Percentiles rank a stretch among this genome's conserved stretches.
phyloP scores from a whole-genome alignment of 1,284 basidiomycete genomes.

The Ceratorhiza oryzae-sativae region DNA sequence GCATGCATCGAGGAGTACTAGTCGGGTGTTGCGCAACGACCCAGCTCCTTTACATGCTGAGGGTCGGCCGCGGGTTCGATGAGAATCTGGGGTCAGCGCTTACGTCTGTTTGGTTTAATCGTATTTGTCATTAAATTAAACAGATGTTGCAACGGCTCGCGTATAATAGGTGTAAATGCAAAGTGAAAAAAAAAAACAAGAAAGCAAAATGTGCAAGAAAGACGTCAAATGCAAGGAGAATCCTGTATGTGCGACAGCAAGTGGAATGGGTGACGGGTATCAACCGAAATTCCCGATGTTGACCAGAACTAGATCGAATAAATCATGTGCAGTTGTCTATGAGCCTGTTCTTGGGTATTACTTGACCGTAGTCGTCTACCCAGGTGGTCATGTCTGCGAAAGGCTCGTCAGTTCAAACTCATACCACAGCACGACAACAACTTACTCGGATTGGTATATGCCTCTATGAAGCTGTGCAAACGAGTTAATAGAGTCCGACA shows the following conservation, averaged over 20 bases:
- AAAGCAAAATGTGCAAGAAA: neutral
- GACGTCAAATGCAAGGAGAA: neutral
- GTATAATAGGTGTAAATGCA: neutral
- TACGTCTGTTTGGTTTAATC: neutral
- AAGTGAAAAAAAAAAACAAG: neutral
- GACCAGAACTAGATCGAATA: neutral
- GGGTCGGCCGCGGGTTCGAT: neutral
- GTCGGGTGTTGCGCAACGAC: neutral
- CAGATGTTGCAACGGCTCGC: neutral
- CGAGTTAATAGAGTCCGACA: constrained; percentile 60
- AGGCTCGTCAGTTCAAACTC: neutral
- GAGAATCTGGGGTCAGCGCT: constrained; percentile 9
- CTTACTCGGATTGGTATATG: constrained; percentile 49
- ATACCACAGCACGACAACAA: neutral
- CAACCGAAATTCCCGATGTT: constrained; percentile 17
- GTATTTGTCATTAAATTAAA: neutral
- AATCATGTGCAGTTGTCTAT: constrained; percentile 37
- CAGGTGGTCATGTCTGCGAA: constrained; percentile 45
- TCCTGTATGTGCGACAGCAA: neutral
- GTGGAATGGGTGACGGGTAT: constrained; percentile 14
- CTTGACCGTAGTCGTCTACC: constrained; percentile 40
- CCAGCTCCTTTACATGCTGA: neutral
- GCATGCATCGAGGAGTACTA: constrained; percentile 1
- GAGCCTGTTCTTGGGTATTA: constrained; percentile 41
- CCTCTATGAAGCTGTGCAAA: constrained; percentile 52